phyloP scores from a whole-genome alignment of 495 filamentous ascomycete species.

The Pyrenopolyporus hunteri region DNA sequence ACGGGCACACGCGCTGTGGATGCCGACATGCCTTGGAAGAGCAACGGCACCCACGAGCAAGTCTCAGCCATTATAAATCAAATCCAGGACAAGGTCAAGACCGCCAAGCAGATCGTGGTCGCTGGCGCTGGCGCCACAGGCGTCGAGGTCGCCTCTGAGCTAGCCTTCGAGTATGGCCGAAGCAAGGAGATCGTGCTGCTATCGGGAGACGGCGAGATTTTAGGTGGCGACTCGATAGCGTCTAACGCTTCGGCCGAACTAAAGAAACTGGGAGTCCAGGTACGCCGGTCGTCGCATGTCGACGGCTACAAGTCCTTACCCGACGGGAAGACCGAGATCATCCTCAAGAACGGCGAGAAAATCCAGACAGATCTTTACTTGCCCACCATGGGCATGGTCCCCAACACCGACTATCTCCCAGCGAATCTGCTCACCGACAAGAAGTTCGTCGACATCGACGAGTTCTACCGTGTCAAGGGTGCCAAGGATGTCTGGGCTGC shows the following conservation, averaged over 20 bases:
- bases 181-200: constrained; percentile 58
- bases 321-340: constrained; percentile 48
- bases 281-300: constrained; percentile 51
- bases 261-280: constrained; percentile 56
- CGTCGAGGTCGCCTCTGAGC: constrained; percentile 51
- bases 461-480: constrained; percentile 57
- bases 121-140: constrained; percentile 53
- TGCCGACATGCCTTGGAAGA: constrained; percentile 51
- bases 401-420: constrained; percentile 67
- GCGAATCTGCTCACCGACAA: constrained; percentile 52
- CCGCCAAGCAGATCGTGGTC: constrained; percentile 52
- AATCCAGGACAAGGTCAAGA: constrained; percentile 39
- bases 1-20: constrained; percentile 40
- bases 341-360: constrained; percentile 47
- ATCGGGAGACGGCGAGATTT: constrained; percentile 48
- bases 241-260: constrained; percentile 49
- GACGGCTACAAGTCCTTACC: constrained; percentile 12
- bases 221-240: constrained; percentile 47
- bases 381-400: constrained; percentile 63
- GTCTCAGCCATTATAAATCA: constrained; percentile 33
- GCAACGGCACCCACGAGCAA: constrained; percentile 47
- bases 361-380: constrained; percentile 65
- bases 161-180: constrained; percentile 53
- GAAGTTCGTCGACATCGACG: constrained; percentile 63
- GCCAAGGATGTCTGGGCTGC: constrained; percentile 57